Evolutionary conservation across 1,139 yeast species (phyloP).

Genomic region (Ogataea hybrid): DNA sequence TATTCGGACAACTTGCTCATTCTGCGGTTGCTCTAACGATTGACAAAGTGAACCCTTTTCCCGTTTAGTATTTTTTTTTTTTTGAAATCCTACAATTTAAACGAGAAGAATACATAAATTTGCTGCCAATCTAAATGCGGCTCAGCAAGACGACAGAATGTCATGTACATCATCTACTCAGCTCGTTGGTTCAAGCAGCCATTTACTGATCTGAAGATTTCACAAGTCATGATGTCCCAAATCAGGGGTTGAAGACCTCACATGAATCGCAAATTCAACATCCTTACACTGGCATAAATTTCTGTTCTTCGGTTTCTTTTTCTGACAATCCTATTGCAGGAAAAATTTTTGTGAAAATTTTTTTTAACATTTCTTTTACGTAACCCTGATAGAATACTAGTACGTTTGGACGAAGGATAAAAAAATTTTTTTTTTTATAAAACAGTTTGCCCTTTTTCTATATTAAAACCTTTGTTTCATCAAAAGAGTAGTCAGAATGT

Average conservation of each 20-base stretch:
- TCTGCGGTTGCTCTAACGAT: background rate
- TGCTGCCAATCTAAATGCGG: background rate
- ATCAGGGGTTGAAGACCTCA: background rate
- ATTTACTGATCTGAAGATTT: too few relatives aligned
- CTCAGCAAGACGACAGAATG: too few relatives aligned
- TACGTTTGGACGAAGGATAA: slow-evolving; percentile 6
- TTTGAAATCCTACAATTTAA: slow-evolving; percentile 1
- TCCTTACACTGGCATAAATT: background rate
- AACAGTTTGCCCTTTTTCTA: slow-evolving; percentile 10
- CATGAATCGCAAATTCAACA: background rate
- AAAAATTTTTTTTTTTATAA: slow-evolving; percentile 7
- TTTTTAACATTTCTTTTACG: slow-evolving; percentile 9
- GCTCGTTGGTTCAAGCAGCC: background rate
- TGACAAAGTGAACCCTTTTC: slow-evolving; percentile 5
- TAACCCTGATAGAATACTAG: slow-evolving; percentile 7
- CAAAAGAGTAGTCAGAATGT: slow-evolving; percentile 32
- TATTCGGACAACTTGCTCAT: slow-evolving; percentile 32
- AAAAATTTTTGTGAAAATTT: slow-evolving; percentile 1
- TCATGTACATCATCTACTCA: too few relatives aligned
- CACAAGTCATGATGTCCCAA: background rate
- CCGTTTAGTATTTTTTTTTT: slow-evolving; percentile 2
- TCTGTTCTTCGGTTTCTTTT: slow-evolving; percentile 3
- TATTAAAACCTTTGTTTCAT: slow-evolving; percentile 9
- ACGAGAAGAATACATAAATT: slow-evolving; percentile 2
- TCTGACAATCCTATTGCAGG: slow-evolving; percentile 2